Percentiles rank a stretch among this genome's conserved stretches.
phyloP scores from a whole-genome alignment of 1,284 basidiomycete species.

The Laetiporus sulphureus region DNA sequence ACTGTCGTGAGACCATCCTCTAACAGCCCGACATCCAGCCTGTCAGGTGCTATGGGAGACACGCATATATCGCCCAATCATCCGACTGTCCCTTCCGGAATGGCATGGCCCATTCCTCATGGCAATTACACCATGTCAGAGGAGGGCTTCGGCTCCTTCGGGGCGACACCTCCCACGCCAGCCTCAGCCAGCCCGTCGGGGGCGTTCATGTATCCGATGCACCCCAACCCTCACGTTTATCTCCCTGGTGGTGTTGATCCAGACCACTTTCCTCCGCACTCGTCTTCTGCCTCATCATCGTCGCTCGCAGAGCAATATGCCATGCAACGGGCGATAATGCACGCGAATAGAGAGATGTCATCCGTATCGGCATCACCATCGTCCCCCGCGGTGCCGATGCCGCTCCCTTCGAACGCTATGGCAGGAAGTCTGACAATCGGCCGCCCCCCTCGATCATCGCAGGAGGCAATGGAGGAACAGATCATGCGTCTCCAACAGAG shows the following conservation, averaged over 20 bases:
- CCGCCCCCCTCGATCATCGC: constrained; percentile 17
- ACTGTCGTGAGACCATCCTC: constrained; percentile 6
- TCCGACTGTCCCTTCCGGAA: constrained; percentile 29
- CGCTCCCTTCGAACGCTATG: constrained; percentile 17
- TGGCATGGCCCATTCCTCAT: constrained; percentile 20
- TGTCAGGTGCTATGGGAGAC: constrained; percentile 59
- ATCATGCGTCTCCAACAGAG: constrained; percentile 31
- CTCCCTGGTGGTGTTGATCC: no score
- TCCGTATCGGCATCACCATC: no score
- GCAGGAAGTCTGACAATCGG: constrained; percentile 16
- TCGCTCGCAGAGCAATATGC: constrained; percentile 17
- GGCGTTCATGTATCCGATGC: no score
- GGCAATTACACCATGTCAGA: constrained; percentile 10
- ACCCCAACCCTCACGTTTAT: no score
- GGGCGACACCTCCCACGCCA: constrained; percentile 10
- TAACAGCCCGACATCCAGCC: constrained; percentile 37
- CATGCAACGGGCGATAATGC: constrained; percentile 13
- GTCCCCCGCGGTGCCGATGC: constrained; percentile 16
- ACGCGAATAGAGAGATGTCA: no score
- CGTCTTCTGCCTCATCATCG: constrained; percentile 15
- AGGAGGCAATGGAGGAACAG: constrained; percentile 30
- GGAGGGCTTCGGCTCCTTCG: constrained; percentile 9
- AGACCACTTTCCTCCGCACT: no score
- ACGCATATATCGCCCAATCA: constrained; percentile 32
- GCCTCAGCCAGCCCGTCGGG: constrained; percentile 14